phyloP scores from a whole-genome alignment of 108 stramenopile species.

The Chaetoceros tenuissimus region DNA sequence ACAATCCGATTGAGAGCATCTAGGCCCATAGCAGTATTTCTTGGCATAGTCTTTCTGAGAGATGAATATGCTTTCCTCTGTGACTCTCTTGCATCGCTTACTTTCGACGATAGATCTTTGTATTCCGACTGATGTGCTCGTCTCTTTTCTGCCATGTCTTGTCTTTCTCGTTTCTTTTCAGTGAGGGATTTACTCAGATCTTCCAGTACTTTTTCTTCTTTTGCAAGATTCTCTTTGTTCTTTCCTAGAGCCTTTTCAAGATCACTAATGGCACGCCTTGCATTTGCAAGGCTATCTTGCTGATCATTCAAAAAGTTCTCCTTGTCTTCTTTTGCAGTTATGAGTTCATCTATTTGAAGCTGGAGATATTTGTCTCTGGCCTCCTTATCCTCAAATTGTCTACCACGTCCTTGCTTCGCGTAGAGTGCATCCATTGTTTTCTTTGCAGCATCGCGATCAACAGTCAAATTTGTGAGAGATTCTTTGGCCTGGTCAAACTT shows the following conservation, averaged over 20 bases:
- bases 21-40: constrained; percentile 77
- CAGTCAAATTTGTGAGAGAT: constrained; percentile 30
- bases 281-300: constrained; percentile 47
- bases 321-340: constrained; percentile 51
- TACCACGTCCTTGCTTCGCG: constrained; percentile 88
- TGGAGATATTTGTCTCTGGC: constrained; percentile 77
- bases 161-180: constrained; percentile 49
- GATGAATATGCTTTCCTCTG: constrained; percentile 41
- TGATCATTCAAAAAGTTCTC: constrained; percentile 34
- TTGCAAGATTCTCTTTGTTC: constrained; percentile 35
- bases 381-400: constrained; percentile 72
- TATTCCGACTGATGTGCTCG: constrained; percentile 62
- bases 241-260: constrained; percentile 26
- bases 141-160: constrained; percentile 66
- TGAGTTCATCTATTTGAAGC: constrained; percentile 53
- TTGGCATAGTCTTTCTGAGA: constrained; percentile 81
- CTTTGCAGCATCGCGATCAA: constrained; percentile 49
- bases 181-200: constrained; percentile 45
- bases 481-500: constrained; percentile 48
- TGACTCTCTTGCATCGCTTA: constrained; percentile 55
- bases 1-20: constrained; percentile 70
- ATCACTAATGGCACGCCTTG: constrained; percentile 31
- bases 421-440: constrained; percentile 74
- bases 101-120: constrained; percentile 52
- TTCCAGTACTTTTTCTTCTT: constrained; percentile 37